phyloP scores from a whole-genome alignment of 768 basidiomycete species.

The Pleurotus platypus region DNA sequence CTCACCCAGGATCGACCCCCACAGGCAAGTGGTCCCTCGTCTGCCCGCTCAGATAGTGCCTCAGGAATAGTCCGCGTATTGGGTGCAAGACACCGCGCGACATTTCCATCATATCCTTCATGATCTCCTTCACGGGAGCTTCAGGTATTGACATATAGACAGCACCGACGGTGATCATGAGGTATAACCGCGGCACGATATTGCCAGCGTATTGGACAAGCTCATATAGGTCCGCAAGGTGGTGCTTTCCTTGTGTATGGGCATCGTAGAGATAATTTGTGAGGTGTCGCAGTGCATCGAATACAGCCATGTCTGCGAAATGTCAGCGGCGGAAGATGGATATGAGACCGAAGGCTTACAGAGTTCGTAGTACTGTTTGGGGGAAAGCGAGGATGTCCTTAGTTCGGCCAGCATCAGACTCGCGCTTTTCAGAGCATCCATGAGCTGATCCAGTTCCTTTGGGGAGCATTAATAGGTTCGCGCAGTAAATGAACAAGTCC shows the following conservation, averaged over 20 bases:
- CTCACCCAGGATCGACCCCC: conserved; percentile 79
- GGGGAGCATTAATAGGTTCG: neutral
- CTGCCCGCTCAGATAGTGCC: conserved; percentile 96
- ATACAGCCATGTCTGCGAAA: conserved; percentile 90
- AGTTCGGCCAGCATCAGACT: conserved; percentile 97
- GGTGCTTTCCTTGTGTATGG: conserved; percentile 87
- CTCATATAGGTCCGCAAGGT: conserved; percentile 97
- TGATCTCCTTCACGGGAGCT: conserved; percentile 97
- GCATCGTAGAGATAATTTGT: conserved; percentile 97
- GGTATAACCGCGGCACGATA: conserved; percentile 89
- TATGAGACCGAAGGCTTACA: conserved; percentile 48
- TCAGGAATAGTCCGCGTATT: conserved; percentile 91
- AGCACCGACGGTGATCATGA: conserved; percentile 99
- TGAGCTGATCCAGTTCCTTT: conserved; percentile 92
- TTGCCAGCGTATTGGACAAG: conserved; percentile 99
- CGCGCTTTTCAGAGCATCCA: conserved; percentile 97
- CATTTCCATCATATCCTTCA: conserved; percentile 99
- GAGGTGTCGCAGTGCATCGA: conserved; percentile 92
- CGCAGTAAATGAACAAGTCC: neutral
- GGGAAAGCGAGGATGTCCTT: conserved; percentile 87
- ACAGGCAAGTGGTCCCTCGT: conserved; percentile 94
- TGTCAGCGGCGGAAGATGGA: neutral
- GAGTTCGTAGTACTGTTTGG: conserved; percentile 98
- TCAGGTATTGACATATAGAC: conserved; percentile 99
- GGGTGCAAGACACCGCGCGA: conserved; percentile 95